Evolutionary conservation across 805 yeast species (phyloP), one percentile per base, ranked within the genome.

Genomic region (Hanseniaspora singularis): DNA sequence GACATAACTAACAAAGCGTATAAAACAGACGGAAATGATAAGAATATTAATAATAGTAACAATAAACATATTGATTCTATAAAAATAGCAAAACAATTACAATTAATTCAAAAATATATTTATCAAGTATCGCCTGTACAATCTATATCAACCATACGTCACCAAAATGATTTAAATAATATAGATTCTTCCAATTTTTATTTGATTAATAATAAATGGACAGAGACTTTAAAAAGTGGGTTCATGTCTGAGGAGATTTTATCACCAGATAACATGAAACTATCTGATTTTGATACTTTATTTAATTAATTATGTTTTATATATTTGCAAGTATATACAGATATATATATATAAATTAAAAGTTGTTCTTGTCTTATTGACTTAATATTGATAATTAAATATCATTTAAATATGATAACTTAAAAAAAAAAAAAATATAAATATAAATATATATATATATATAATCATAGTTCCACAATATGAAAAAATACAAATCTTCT

Each of bases 181-280:
- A 40, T n/a, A n/a, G n/a, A n/a, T n/a, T n/a, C n/a, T n/a, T n/a
- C n/a, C n/a, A 23, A 37, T 24, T 7, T 31, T 6, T 10, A 23
- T 28, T 9, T 42, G 15, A 18, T 42, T 11, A 42, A 34, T 27
- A 33, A 18, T 26, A 74, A 73, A 58, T 83, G 94, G 94, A 62
- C 78, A 48, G 74, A 77, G 58, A 81, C 81, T 31, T 78, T 82
- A 38, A 70, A 85, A 56, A 74, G 80, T 19, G 94, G 94, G 9
- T 83, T 83, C 60, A 67, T 82, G 58, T 72, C 80, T 42, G 83
- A 81, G 58, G 89, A 82, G 51, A 81, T 83, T 54, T 81, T 76
- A 28, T 69, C 81, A 31, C 94, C 94, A 7, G 94, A 83, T 63
- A 81, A 81, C 53, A 70, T 79, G 23, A 76, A 86, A 22, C 67